A percentile compares a stretch with the other conserved stretches of the same genome.
phyloP scores from a whole-genome alignment of 1,284 basidiomycete species.

The Coniferiporia sulphurascens region DNA sequence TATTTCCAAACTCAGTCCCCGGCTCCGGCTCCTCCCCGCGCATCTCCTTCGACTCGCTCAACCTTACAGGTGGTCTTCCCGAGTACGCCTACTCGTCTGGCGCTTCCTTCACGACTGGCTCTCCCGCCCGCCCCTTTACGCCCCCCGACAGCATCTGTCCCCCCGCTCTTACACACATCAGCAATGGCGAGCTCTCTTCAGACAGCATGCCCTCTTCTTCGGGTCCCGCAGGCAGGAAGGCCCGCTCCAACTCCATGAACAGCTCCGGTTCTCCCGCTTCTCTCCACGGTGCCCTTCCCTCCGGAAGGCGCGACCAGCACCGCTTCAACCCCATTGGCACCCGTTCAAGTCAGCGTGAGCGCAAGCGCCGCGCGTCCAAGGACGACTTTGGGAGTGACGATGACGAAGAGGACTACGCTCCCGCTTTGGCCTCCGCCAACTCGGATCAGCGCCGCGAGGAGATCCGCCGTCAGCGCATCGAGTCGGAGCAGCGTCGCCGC shows the following conservation, averaged over 20 bases:
- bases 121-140: slow-evolving; percentile 62
- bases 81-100: slow-evolving; percentile 64
- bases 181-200: slow-evolving; percentile 63
- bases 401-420: slow-evolving; percentile 61
- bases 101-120: slow-evolving; percentile 43
- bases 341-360: slow-evolving; percentile 34
- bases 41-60: slow-evolving; percentile 58
- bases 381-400: slow-evolving; percentile 61
- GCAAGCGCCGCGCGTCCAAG: slow-evolving; percentile 49
- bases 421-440: slow-evolving; percentile 33
- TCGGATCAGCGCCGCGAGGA: slow-evolving; percentile 64
- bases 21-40: slow-evolving; percentile 49
- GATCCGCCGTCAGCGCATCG: slow-evolving; percentile 80
- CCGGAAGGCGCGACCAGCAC: slow-evolving; percentile 54
- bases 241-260: slow-evolving; percentile 60
- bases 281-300: slow-evolving; percentile 42
- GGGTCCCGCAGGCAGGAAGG: slow-evolving; percentile 22
- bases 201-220: slow-evolving; percentile 51
- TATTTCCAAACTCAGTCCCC: slow-evolving; percentile 32
- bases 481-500: slow-evolving; percentile 80
- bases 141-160: slow-evolving; percentile 67
- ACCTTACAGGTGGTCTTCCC: slow-evolving; percentile 41
- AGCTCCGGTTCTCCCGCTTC: slow-evolving; percentile 58
- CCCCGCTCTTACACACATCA: slow-evolving; percentile 63
- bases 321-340: slow-evolving; percentile 69